These are phyloP conservation scores for Vitis rupestris DNA, from an alignment of 164 flowering plant species.

Conservation along the genomic window DNA sequence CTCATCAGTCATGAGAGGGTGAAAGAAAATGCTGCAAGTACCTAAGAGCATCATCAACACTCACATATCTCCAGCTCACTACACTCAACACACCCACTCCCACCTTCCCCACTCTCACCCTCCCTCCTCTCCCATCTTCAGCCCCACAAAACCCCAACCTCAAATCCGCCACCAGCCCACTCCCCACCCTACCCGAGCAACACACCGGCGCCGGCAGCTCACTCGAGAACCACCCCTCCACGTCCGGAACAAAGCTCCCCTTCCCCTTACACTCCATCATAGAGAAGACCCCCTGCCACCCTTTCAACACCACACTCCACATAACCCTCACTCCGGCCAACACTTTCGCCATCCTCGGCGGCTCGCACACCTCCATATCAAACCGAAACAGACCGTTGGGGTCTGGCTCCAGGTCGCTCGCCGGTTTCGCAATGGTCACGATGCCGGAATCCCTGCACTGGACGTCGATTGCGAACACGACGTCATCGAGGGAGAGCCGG, in stretches of 20 bases:
- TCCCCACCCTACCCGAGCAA: constrained; percentile 24
- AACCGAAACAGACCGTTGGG: constrained; percentile 42
- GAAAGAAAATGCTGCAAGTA: constrained; percentile 67
- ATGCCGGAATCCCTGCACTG: not conserved
- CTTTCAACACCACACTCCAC: constrained; percentile 53
- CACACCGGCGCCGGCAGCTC: constrained; percentile 59
- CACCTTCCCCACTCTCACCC: constrained; percentile 39
- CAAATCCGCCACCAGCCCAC: constrained; percentile 54
- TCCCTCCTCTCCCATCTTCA: constrained; percentile 9
- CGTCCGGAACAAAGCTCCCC: constrained; percentile 26
- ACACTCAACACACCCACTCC: constrained; percentile 50
- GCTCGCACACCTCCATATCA: constrained; percentile 21
- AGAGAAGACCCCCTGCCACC: constrained; percentile 46
- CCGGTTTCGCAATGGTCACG: constrained; percentile 15
- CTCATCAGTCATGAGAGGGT: constrained; percentile 15
- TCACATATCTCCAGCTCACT: constrained; percentile 49
- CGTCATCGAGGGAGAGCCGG: constrained; percentile 28
- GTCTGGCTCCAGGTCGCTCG: constrained; percentile 11
- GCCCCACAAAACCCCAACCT: constrained; percentile 32
- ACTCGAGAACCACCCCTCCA: constrained; percentile 58
- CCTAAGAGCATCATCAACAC: constrained; percentile 53
- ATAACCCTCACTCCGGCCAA: constrained; percentile 30
- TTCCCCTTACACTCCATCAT: constrained; percentile 51
- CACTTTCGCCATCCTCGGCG: not conserved
- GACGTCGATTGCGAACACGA: constrained; percentile 39